Base-by-base conservation (phyloP, 2,329 filamentous ascomycete genomes). In the Sphaceloma murrayae region DNA sequence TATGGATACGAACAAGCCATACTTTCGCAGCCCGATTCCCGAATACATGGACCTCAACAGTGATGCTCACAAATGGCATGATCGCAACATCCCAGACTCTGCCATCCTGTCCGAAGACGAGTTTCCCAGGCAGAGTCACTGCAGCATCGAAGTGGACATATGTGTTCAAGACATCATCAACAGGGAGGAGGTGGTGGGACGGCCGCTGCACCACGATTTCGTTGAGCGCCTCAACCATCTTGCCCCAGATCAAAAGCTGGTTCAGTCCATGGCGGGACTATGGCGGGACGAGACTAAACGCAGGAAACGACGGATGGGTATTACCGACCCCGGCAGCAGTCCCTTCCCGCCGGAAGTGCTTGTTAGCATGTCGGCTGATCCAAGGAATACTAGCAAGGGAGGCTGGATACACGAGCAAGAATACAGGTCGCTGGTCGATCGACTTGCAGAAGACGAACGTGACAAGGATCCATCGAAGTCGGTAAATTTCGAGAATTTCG, bases 351-450 rank as follows among this genome's bases (percentile, higher is more conserved):
- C 78, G 0, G 88, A 94, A 52, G 86, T 78, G 3, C 65, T 96
- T 47, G 74, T 93, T 3, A 85, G 86, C 2, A 93, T 96, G 80
- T 94, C 87, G 29, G 86, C 86, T 4, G 83, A 91, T 60, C 69
- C 78, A 22, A 75, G 87, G 43, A 73, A 84, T 48, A 76, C 77
- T 2, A 74, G 80, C 29, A 70, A 77, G n/a, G 77, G 78, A n/a
- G 80, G 78, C 0, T 98, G 91, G 89, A 82, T 95, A 45, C 88
- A 95, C 53, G 89, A 96, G 59, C 79, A 85, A 34, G 88, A 94
- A 56, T 89, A 82, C 56, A 70, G 77, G 22, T 67, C 78, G 32
- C 72, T 82, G 53, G 67, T 94, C 2, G 62, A 67, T 21, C 65
- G 73, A 18, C 68, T 93, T 17, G 75, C 84, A 6, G 58, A 65